A percentile compares a stretch with the other conserved stretches of the same genome.
Evolutionary conservation across 495 filamentous ascomycete species (phyloP).

Genomic region (Tuber calosporum): DNA sequence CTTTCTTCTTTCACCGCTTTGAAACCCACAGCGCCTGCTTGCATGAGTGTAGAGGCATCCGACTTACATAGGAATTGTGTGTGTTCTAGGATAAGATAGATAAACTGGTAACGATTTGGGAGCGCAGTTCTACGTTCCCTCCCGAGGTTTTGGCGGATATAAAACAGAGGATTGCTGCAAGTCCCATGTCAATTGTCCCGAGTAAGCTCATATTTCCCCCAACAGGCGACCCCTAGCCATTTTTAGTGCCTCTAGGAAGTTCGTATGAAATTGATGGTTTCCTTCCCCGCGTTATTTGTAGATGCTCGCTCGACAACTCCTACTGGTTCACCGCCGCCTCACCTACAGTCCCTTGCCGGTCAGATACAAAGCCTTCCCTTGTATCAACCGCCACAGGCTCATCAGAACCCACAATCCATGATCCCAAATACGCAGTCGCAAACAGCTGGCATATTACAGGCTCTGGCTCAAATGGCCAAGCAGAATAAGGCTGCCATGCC

Average conservation of each 20-base stretch:
- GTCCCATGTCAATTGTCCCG: constrained; percentile 52
- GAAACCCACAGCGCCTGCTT: constrained; percentile 46
- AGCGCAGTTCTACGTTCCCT: constrained; percentile 88
- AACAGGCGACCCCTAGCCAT: constrained; percentile 19
- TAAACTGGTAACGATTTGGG: constrained; percentile 97
- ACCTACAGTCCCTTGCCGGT: constrained; percentile 45
- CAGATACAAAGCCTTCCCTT: constrained; percentile 44
- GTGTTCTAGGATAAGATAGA: constrained; percentile 83
- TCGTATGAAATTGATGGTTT: constrained; percentile 39
- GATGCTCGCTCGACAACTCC: constrained; percentile 70
- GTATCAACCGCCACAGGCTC: constrained; percentile 41
- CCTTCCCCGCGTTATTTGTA: constrained; percentile 38
- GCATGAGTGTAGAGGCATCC: constrained; percentile 44
- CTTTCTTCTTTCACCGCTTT: constrained; percentile 41
- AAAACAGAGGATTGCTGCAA: constrained; percentile 68
- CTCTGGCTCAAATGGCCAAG: constrained; percentile 76
- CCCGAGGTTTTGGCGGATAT: constrained; percentile 70
- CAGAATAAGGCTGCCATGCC: constrained; percentile 62
- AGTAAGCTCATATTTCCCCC: constrained; percentile 46
- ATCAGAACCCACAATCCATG: constrained; percentile 21
- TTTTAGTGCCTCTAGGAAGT: constrained; percentile 28
- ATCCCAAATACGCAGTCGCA: constrained; percentile 44
- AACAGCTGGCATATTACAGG: constrained; percentile 70
- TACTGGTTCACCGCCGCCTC: constrained; percentile 65
- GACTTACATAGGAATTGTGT: constrained; percentile 44